Percentiles rank a stretch among this genome's conserved stretches.
These are phyloP conservation scores for Colletotrichum chrysophilum DNA, from an alignment of 2,329 filamentous ascomycete genomes.

Conservation along the genomic window DNA sequence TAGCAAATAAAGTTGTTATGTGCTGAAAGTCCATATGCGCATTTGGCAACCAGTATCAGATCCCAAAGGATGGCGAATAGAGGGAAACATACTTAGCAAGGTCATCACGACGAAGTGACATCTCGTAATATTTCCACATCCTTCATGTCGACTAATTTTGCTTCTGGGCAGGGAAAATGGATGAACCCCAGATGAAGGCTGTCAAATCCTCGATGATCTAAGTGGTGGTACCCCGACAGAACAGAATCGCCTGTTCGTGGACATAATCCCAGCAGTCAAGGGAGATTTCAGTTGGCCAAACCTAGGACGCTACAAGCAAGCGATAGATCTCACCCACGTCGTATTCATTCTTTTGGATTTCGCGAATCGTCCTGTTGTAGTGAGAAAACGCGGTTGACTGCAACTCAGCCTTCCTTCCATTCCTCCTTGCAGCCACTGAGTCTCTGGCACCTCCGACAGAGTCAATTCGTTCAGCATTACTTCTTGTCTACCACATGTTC, in stretches of 20 bases:
- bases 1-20: background rate
- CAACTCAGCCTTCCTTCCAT: background rate
- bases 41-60: background rate
- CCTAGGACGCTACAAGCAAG: background rate
- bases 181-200: background rate
- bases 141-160: background rate
- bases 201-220: background rate
- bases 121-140: background rate
- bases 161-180: background rate
- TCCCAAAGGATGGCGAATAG: background rate
- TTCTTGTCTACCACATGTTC: background rate
- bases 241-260: background rate
- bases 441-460: background rate
- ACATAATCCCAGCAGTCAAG: background rate
- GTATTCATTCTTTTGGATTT: background rate
- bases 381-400: background rate
- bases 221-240: background rate
- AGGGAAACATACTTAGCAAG: background rate
- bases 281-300: background rate
- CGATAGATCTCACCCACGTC: background rate
- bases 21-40: background rate
- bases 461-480: background rate
- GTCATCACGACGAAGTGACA: background rate
- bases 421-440: background rate
- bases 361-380: background rate